Evolutionary conservation across 768 basidiomycete species (phyloP).

Genomic region (Boletellus ananiceps): DNA sequence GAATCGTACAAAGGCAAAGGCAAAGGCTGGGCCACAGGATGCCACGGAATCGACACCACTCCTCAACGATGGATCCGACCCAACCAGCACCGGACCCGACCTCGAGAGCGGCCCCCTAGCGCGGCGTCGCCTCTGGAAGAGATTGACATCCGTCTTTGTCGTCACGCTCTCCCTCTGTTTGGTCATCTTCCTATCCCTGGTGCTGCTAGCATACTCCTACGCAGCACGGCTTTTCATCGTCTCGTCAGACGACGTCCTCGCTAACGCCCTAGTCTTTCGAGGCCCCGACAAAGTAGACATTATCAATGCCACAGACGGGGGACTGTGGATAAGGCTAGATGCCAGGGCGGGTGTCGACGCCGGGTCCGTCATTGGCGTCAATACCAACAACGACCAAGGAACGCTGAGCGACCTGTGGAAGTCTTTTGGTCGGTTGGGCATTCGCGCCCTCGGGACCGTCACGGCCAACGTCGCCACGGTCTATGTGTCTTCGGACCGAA

Average conservation of each 20-base stretch:
- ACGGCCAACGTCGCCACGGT: constrained; percentile 53
- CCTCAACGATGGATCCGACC: constrained; percentile 23
- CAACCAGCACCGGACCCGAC: constrained; percentile 13
- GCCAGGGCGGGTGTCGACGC: constrained; percentile 66
- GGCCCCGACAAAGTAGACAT: constrained; percentile 63
- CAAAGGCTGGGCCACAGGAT: constrained; percentile 19
- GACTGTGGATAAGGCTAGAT: constrained; percentile 54
- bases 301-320: constrained; percentile 58
- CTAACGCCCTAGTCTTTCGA: constrained; percentile 48
- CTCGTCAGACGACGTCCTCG: constrained; percentile 55
- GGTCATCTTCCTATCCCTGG: constrained; percentile 39
- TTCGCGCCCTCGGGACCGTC: constrained; percentile 51
- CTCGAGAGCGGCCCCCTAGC: constrained; percentile 17
- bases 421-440: constrained; percentile 62
- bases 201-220: constrained; percentile 62
- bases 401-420: constrained; percentile 54
- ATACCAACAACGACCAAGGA: constrained; percentile 37
- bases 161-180: constrained; percentile 49
- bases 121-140: constrained; percentile 31
- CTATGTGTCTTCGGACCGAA: constrained; percentile 39
- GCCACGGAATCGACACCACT: constrained; percentile 30
- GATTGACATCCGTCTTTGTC: constrained; percentile 49
- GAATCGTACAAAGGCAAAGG: constrained; percentile 23
- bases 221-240: constrained; percentile 49
- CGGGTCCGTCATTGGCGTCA: constrained; percentile 54